A percentile compares a stretch with the other conserved stretches of the same genome.
Evolutionary conservation across 2,329 filamentous ascomycete species (phyloP).

Genomic region (Clarireedia hainanense): DNA sequence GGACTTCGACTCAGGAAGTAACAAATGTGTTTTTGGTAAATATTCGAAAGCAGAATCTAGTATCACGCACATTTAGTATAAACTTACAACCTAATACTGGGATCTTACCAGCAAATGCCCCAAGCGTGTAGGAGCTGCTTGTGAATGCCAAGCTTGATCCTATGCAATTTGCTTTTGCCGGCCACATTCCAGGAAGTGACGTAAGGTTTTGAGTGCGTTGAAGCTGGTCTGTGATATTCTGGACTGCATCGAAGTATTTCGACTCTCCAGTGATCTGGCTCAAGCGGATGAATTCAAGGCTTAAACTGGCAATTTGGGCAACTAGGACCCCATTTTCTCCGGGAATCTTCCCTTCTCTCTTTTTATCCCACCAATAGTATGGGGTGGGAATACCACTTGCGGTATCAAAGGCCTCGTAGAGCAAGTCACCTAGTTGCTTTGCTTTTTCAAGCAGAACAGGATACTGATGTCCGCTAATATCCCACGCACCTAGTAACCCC

Average conservation of each 20-base stretch:
- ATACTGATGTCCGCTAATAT: constrained; percentile 55
- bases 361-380: constrained; percentile 3
- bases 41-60: constrained; percentile 56
- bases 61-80: constrained; percentile 45
- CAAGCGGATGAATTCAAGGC: constrained; percentile 53
- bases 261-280: constrained; percentile 51
- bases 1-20: constrained; percentile 22
- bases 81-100: constrained; percentile 36
- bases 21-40: constrained; percentile 43
- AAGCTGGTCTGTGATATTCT: constrained; percentile 47
- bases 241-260: constrained; percentile 52
- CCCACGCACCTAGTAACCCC: constrained; percentile 28
- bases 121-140: constrained; percentile 48
- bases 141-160: constrained; percentile 30
- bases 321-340: constrained; percentile 36
- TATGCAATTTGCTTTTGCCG: constrained; percentile 43
- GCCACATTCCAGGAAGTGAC: constrained; percentile 53
- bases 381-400: constrained; percentile 67
- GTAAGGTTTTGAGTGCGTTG: constrained; percentile 44
- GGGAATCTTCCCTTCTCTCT: background rate
- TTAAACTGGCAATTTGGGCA: constrained; percentile 50
- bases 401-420: constrained; percentile 70
- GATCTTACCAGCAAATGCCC: constrained; percentile 45
- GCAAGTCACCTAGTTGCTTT: constrained; percentile 55
- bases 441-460: constrained; percentile 56